phyloP scores from a whole-genome alignment of 768 basidiomycete species.

The Pilatotrama ljubarskyi region DNA sequence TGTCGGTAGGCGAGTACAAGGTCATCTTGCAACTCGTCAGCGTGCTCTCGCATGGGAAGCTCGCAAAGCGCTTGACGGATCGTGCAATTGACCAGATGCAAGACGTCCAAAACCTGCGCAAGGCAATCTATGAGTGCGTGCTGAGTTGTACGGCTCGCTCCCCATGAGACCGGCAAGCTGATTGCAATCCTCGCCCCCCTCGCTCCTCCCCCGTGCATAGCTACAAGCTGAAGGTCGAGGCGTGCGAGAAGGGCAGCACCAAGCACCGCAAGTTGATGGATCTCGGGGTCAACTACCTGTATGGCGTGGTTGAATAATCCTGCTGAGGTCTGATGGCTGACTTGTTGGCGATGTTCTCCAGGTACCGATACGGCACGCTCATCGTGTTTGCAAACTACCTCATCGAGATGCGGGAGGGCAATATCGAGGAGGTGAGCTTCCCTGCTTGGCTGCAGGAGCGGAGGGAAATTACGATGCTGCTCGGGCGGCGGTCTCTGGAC shows the following conservation, averaged over 20 bases:
- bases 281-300: conserved; percentile 86
- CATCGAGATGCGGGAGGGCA: conserved; percentile 58
- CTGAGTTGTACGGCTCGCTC: neutral
- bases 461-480: conserved; percentile 78
- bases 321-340: conserved; percentile 26
- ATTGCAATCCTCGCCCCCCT: neutral
- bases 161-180: neutral
- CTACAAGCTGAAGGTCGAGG: conserved; percentile 88
- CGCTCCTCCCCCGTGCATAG: no score
- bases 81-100: conserved; percentile 89
- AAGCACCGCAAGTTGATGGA: conserved; percentile 77
- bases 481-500: conserved; percentile 70
- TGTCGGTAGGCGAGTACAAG: conserved; percentile 85
- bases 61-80: conserved; percentile 89
- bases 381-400: conserved; percentile 96
- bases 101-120: conserved; percentile 95
- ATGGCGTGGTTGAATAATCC: conserved; percentile 30
- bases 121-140: conserved; percentile 90
- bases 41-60: conserved; percentile 87
- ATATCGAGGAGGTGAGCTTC: conserved; percentile 54
- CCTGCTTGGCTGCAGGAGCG: conserved; percentile 81
- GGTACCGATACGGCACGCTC: conserved; percentile 86
- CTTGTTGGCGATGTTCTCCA: conserved; percentile 29
- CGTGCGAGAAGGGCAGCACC: conserved; percentile 71
- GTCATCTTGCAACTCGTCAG: conserved; percentile 93